Evolutionary conservation across 1,139 yeast genomes (phyloP).

Genomic region (Saccharomyces hybrid): DNA sequence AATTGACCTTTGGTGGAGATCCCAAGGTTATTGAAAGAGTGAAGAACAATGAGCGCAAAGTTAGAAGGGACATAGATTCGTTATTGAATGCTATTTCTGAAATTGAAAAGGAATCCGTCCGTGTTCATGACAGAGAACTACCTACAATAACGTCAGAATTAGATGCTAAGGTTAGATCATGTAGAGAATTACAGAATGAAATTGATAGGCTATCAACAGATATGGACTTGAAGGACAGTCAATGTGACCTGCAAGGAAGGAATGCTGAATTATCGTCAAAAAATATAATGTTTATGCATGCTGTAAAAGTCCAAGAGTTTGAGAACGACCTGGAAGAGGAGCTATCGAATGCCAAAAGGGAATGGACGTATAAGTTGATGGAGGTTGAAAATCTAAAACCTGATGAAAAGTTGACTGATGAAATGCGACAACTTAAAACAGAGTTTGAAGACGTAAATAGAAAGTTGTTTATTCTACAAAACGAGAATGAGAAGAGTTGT

Average conservation of each 20-base stretch:
- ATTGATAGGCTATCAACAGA: conserved; percentile 10
- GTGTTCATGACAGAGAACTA: conserved; percentile 12
- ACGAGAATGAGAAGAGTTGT: conserved; percentile 11
- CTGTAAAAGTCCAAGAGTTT: conserved; percentile 10
- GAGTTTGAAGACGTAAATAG: conserved; percentile 12
- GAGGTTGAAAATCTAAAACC: conserved; percentile 19
- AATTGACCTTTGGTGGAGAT: conserved; percentile 10
- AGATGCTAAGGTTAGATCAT: conserved; percentile 9
- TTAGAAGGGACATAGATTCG: conserved; percentile 22
- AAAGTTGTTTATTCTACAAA: conserved; percentile 8
- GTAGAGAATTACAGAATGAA: conserved; percentile 15
- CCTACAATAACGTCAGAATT: conserved; percentile 15
- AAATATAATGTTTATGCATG: conserved; percentile 5
- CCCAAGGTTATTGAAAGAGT: conserved; percentile 12
- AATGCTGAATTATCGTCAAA: conserved; percentile 14
- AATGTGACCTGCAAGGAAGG: conserved; percentile 12
- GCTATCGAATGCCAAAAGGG: conserved; percentile 8
- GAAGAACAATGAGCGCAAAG: conserved; percentile 20
- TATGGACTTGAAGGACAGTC: conserved; percentile 11
- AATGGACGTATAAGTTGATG: conserved; percentile 16
- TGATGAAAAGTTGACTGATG: conserved; percentile 14
- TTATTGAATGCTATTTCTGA: conserved; percentile 22
- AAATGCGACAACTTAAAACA: conserved; percentile 14
- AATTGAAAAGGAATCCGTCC: conserved; percentile 20
- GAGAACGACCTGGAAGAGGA: conserved; percentile 16